phyloP scores from a whole-genome alignment of 2,329 filamentous ascomycete genomes.

The Epichloe amarillans region DNA sequence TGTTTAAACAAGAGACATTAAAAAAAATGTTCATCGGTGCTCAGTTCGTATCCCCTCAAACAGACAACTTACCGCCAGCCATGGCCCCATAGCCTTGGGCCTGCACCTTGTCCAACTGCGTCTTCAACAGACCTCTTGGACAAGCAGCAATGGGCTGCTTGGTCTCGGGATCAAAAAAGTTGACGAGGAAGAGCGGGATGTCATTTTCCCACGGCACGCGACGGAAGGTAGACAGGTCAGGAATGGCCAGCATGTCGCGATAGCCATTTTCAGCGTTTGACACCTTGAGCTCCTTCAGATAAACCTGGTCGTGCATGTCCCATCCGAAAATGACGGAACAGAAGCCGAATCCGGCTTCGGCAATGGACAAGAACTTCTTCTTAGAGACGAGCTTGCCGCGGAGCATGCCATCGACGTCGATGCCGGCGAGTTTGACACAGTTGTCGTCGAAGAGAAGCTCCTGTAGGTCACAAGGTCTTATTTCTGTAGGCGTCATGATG shows the following conservation, averaged over 20 bases:
- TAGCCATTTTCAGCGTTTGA: slow-evolving; percentile 89
- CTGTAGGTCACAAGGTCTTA: slow-evolving; percentile 53
- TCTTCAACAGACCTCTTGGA: slow-evolving; percentile 62
- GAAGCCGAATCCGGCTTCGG: slow-evolving; percentile 75
- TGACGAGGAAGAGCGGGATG: slow-evolving; percentile 73
- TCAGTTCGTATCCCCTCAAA: neutral
- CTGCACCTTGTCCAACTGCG: slow-evolving; percentile 52
- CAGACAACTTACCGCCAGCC: slow-evolving; percentile 59
- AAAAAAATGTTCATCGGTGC: too few relatives aligned
- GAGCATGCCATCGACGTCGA: slow-evolving; percentile 77
- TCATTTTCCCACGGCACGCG: slow-evolving; percentile 86
- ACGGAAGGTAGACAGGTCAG: slow-evolving; percentile 65
- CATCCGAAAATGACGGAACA: slow-evolving; percentile 91
- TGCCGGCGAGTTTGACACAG: slow-evolving; percentile 75
- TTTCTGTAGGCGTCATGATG: neutral
- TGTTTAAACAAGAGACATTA: neutral
- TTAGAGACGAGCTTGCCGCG: slow-evolving; percentile 87
- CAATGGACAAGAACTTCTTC: slow-evolving; percentile 79
- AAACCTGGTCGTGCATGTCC: slow-evolving; percentile 94
- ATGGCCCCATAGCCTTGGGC: slow-evolving; percentile 64
- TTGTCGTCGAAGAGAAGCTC: slow-evolving; percentile 55
- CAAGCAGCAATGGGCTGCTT: slow-evolving; percentile 60
- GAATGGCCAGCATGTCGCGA: slow-evolving; percentile 68
- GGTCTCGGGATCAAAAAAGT: slow-evolving; percentile 73
- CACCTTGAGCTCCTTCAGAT: slow-evolving; percentile 70